These are phyloP conservation scores for Rubus idaeus DNA, from an alignment of 306 rosid species.

Conservation along the genomic window DNA sequence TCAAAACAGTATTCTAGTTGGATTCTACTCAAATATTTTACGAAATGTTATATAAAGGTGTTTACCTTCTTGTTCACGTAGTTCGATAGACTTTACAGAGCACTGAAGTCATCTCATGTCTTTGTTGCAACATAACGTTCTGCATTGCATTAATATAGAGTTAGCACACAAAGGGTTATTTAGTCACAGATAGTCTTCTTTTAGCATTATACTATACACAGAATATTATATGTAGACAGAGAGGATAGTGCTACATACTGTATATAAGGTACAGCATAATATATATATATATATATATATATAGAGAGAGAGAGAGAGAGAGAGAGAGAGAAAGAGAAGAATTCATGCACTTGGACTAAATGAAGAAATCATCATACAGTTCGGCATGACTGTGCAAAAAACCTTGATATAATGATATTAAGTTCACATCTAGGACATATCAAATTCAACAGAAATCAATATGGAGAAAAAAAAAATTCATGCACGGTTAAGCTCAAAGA, in stretches of 20 bases:
- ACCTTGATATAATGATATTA: neutral
- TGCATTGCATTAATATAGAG: neutral
- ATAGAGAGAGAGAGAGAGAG: neutral
- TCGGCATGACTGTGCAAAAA: neutral
- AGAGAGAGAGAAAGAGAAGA: neutral
- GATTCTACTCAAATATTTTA: neutral
- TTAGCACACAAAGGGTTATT: neutral
- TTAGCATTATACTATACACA: neutral
- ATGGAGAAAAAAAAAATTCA: neutral
- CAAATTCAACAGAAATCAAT: neutral
- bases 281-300: neutral
- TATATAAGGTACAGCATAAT: neutral
- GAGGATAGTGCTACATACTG: neutral
- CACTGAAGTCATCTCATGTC: neutral
- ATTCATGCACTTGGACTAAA: neutral
- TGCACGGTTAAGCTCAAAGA: neutral
- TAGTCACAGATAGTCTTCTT: neutral
- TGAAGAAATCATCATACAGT: neutral
- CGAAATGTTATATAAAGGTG: neutral
- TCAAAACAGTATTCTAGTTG: slow-evolving; percentile 8
- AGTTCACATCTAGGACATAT: slow-evolving; percentile 1
- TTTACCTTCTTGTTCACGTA: slow-evolving; percentile 14
- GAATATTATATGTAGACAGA: neutral
- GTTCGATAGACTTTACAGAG: neutral
- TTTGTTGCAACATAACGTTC: slow-evolving; percentile 1